Percentiles rank a stretch among this genome's conserved stretches.
Evolutionary conservation across 164 flowering plant species (phyloP).

Genomic region (Berberis vulgaris): DNA sequence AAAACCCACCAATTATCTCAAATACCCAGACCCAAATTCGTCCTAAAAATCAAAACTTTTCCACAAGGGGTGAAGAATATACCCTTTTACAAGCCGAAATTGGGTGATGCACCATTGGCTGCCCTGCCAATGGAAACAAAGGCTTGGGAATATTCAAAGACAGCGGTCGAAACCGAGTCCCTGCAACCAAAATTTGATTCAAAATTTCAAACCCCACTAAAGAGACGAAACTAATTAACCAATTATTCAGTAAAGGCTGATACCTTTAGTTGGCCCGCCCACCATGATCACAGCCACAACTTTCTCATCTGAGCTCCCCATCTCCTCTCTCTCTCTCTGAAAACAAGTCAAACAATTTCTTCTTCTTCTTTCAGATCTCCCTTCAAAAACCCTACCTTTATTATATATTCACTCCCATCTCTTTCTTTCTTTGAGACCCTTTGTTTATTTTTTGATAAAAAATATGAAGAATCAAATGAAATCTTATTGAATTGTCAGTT

Average conservation of each 20-base stretch:
- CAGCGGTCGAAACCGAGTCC: slow-evolving; percentile 86
- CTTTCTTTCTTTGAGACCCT: no score
- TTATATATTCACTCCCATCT: no score
- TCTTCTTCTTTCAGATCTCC: background rate
- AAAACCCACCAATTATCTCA: background rate
- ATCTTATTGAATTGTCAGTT: no score
- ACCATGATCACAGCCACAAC: slow-evolving; percentile 96
- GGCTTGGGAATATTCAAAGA: slow-evolving; percentile 91
- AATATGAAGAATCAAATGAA: no score
- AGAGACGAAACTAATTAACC: background rate
- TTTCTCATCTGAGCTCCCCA: slow-evolving; percentile 63
- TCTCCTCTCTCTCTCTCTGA: slow-evolving; percentile 9
- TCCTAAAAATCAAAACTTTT: background rate
- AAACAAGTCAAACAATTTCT: background rate
- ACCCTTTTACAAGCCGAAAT: slow-evolving; percentile 94
- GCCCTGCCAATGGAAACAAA: slow-evolving; percentile 90
- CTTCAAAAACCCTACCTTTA: no score
- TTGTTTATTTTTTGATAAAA: no score
- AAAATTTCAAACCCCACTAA: slow-evolving; percentile 27
- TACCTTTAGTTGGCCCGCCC: slow-evolving; percentile 95
- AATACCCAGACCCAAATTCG: background rate
- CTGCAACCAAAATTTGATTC: slow-evolving; percentile 22
- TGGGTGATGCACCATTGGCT: slow-evolving; percentile 96
- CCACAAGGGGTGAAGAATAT: slow-evolving; percentile 6
- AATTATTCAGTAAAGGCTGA: background rate